Evolutionary conservation across 768 basidiomycete species (phyloP), one percentile per base, ranked within the genome.

Genomic region (Boletales sp.): DNA sequence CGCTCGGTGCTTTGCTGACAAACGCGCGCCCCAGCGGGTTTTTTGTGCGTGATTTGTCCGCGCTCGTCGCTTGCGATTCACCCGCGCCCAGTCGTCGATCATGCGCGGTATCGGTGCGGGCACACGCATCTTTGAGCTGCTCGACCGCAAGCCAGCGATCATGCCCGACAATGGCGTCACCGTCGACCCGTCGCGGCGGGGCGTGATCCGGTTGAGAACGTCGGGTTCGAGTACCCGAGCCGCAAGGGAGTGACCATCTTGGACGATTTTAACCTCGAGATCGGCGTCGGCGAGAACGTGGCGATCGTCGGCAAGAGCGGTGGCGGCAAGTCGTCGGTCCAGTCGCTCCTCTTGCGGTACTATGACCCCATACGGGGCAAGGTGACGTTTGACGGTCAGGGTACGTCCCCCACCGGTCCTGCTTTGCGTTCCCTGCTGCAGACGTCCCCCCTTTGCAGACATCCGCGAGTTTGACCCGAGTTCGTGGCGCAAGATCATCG

Each of bases 81-180:
- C 44, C 17, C 21, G 32, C 21, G 30, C 39, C 21, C n/a, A 91
- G 89, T 81, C 90, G 10, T 94, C 92, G 36, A 85, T 98, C 48
- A 98, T 98, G 95, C 91, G 92, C 46, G 95, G 91, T 47, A 84
- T 97, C 44, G 95, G 95, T 49, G 94, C 95, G 2, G 91, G 92
- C 15, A 80, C 82, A 0, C 87, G 95, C 18, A 86, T 97, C n/a
- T 98, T 98, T 66, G 92, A 94, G 55, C 81, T 98, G 14, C 74
- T 97, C 10, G 92, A 92, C 59, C 82, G 92, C 40, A 69, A 73
- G 29, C 89, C 94, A 14, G 79, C 78, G 30, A 89, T 97, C 56
- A 79, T 80, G 4, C 79, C 86, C 5, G 74, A 75, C 31, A 68
- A 70, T 14, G 94, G 94, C 3, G 65, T 79, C 14, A 68, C 74